Evolutionary conservation across 331 rosid genomes (phyloP).

Genomic region (Malus hybrid): DNA sequence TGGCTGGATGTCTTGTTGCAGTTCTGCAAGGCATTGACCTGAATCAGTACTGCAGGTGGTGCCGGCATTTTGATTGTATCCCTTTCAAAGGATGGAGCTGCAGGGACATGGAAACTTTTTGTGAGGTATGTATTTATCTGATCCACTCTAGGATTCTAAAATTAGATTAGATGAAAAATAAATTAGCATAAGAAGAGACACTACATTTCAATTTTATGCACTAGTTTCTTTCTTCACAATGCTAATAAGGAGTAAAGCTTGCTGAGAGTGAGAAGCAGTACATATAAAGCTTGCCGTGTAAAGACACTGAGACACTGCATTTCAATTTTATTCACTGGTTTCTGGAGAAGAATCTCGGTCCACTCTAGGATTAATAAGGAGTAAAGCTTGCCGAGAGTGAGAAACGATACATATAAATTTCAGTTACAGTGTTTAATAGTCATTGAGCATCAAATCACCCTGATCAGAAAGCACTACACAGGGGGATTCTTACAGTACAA

Average conservation of each 20-base stretch:
- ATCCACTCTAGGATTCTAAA: not conserved
- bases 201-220: too few species aligned
- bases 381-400: not conserved
- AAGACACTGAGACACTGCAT: too few species aligned
- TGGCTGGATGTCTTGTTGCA: slow-evolving; percentile 66
- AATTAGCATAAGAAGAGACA: not conserved
- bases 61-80: slow-evolving; percentile 67
- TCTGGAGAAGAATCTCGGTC: too few species aligned
- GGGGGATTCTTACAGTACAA: too few species aligned
- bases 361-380: too few species aligned
- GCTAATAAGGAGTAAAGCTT: too few species aligned
- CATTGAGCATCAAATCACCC: not conserved
- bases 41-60: slow-evolving; percentile 75
- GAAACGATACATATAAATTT: not conserved
- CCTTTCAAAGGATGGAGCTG: slow-evolving; percentile 77
- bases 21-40: slow-evolving; percentile 57
- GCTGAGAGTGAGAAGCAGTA: too few species aligned
- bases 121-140: slow-evolving; percentile 72
- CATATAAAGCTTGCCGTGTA: too few species aligned
- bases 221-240: too few species aligned
- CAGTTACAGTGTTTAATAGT: not conserved
- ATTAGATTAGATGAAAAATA: not conserved
- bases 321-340: too few species aligned
- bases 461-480: not conserved
- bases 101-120: slow-evolving; percentile 39